Conservation (phyloP, 805 yeast genomes). For the Kregervanrija pseudodelftensis region DNA sequence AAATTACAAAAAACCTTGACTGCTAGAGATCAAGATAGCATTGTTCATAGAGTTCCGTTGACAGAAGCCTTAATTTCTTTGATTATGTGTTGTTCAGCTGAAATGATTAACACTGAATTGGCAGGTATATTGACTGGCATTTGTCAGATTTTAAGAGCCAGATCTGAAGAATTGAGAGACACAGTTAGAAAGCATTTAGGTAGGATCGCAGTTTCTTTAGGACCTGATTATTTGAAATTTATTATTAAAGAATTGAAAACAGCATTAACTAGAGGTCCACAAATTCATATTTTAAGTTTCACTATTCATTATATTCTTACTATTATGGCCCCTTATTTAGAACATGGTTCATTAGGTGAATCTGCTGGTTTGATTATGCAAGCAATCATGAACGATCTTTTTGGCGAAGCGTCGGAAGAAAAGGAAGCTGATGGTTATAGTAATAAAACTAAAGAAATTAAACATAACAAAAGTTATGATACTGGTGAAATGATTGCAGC, state of each 20-base stretch:
- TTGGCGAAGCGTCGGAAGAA: constrained; percentile 89
- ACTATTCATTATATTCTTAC: constrained; percentile 72
- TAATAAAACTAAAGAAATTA: constrained; percentile 83
- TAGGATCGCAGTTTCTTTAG: constrained; percentile 55
- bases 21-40: constrained; percentile 70
- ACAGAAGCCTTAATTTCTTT: constrained; percentile 74
- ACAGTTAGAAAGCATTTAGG: constrained; percentile 71
- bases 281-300: constrained; percentile 84
- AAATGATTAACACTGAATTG: constrained; percentile 47
- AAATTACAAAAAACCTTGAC: constrained; percentile 52
- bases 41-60: constrained; percentile 66
- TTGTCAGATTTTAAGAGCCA: constrained; percentile 83
- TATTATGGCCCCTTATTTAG: constrained; percentile 34
- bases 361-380: constrained; percentile 51
- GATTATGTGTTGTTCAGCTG: constrained; percentile 53
- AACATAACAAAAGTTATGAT: constrained; percentile 81
- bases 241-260: constrained; percentile 69
- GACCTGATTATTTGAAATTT: constrained; percentile 66
- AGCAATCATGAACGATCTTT: constrained; percentile 83
- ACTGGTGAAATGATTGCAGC: constrained; percentile 72
- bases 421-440: constrained; percentile 91
- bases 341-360: constrained; percentile 71
- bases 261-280: constrained; percentile 84
- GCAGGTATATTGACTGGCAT: constrained; percentile 80
- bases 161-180: constrained; percentile 84